Evolutionary conservation across 129 eudicot genomes (phyloP).

Genomic region (Gnaphalium uliginosum): DNA sequence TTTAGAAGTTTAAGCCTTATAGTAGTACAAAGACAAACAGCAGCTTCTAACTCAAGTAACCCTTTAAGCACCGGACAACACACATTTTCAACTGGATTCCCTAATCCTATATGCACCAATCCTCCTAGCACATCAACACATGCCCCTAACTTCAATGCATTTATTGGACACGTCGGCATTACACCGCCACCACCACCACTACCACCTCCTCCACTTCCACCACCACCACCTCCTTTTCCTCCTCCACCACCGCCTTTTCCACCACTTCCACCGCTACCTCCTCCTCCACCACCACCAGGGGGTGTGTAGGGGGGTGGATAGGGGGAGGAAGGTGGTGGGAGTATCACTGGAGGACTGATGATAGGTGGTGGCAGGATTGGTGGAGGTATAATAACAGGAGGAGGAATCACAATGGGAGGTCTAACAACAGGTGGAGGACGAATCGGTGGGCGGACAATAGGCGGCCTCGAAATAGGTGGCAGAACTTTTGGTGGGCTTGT

Average conservation of each 20-base stretch:
- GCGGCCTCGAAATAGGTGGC: slow-evolving; percentile 31
- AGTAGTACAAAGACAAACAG: slow-evolving; percentile 84
- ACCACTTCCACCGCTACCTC: slow-evolving; percentile 10
- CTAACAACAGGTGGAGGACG: slow-evolving; percentile 34
- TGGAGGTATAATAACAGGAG: slow-evolving; percentile 37
- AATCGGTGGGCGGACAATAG: slow-evolving; percentile 35
- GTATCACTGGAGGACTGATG: slow-evolving; percentile 34
- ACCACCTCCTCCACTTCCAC: slow-evolving; percentile 24
- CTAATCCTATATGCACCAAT: slow-evolving; percentile 78
- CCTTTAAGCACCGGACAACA: slow-evolving; percentile 91
- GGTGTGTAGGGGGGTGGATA: slow-evolving; percentile 61
- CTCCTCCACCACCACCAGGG: slow-evolving; percentile 37
- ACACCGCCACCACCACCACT: slow-evolving; percentile 42
- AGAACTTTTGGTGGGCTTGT: slow-evolving; percentile 46
- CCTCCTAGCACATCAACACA: slow-evolving; percentile 90
- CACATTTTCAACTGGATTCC: slow-evolving; percentile 63
- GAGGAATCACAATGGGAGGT: slow-evolving; percentile 40
- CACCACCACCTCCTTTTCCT: slow-evolving; percentile 30
- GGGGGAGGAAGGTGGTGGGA: slow-evolving; percentile 44
- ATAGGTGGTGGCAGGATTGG: slow-evolving; percentile 44
- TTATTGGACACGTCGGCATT: slow-evolving; percentile 68
- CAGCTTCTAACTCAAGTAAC: slow-evolving; percentile 91
- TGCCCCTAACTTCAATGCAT: slow-evolving; percentile 81
- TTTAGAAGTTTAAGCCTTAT: slow-evolving; percentile 84
- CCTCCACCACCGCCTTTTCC: slow-evolving; percentile 30